Conservation (phyloP, 768 basidiomycete species). For the Serpula lacrymans region DNA sequence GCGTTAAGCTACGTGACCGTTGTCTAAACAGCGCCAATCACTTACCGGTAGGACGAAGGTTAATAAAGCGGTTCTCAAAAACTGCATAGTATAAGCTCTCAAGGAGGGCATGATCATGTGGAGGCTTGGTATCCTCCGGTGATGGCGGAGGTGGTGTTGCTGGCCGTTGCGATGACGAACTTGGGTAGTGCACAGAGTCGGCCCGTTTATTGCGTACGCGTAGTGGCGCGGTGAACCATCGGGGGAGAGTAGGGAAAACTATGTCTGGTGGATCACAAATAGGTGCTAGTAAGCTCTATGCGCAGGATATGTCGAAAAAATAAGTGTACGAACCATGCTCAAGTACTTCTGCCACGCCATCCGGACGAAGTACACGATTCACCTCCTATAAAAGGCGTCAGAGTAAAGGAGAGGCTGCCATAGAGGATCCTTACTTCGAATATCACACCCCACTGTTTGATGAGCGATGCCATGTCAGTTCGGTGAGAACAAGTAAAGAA, state of each 20-base stretch:
- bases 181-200: constrained; percentile 50
- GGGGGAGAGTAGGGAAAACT: constrained; percentile 70
- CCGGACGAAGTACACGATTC: constrained; percentile 63
- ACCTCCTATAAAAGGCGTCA: constrained; percentile 52
- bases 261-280: constrained; percentile 52
- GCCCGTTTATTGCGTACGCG: constrained; percentile 47
- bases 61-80: constrained; percentile 70
- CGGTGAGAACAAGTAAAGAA: constrained; percentile 4
- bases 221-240: constrained; percentile 74
- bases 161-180: constrained; percentile 36
- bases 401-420: neutral
- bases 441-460: constrained; percentile 57
- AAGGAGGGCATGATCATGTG: constrained; percentile 68
- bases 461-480: constrained; percentile 6
- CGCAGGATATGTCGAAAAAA: neutral
- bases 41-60: constrained; percentile 64
- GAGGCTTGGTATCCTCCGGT: constrained; percentile 31
- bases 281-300: neutral
- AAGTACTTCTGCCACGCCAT: constrained; percentile 66
- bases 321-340: constrained; percentile 57
- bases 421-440: constrained; percentile 47
- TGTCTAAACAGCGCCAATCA: constrained; percentile 3
- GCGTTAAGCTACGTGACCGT: neutral
- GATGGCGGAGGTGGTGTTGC: constrained; percentile 25
- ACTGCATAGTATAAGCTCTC: constrained; percentile 66